Conservation (phyloP, 1,139 yeast species). For the Saccharomyces hybrid region DNA sequence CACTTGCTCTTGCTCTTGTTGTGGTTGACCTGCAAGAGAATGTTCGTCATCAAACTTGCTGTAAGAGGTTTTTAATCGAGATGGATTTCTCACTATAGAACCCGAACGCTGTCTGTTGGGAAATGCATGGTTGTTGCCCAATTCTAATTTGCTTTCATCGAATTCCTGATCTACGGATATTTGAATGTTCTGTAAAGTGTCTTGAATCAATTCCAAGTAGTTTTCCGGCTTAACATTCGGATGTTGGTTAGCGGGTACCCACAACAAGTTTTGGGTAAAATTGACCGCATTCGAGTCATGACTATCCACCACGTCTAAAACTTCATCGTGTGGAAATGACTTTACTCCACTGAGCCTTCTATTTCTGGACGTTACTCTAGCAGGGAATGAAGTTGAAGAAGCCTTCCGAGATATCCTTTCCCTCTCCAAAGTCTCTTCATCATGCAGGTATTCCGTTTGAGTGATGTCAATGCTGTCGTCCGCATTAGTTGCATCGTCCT, state of each 20-base stretch:
- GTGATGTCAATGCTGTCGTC: conserved; percentile 22
- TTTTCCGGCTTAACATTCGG: conserved; percentile 93
- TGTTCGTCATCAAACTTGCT: conserved; percentile 21
- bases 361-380: conserved; percentile 4
- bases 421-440: conserved; percentile 5
- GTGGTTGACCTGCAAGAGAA: not conserved
- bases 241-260: conserved; percentile 95
- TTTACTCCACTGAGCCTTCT: conserved; percentile 20
- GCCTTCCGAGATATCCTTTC: not conserved
- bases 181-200: conserved; percentile 63
- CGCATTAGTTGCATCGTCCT: conserved; percentile 3
- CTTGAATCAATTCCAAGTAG: conserved; percentile 73
- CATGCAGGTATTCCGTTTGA: conserved; percentile 18
- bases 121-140: not conserved
- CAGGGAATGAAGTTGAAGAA: not conserved
- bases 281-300: not conserved
- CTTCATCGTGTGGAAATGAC: conserved; percentile 5
- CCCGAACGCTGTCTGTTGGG: not conserved
- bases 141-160: conserved; percentile 2
- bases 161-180: conserved; percentile 1
- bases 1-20: not conserved
- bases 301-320: not conserved
- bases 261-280: conserved; percentile 41
- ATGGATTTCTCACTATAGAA: conserved; percentile 30
- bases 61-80: conserved; percentile 29